phyloP scores from a whole-genome alignment of 768 basidiomycete genomes.

The Xerocomus potaroensis region DNA sequence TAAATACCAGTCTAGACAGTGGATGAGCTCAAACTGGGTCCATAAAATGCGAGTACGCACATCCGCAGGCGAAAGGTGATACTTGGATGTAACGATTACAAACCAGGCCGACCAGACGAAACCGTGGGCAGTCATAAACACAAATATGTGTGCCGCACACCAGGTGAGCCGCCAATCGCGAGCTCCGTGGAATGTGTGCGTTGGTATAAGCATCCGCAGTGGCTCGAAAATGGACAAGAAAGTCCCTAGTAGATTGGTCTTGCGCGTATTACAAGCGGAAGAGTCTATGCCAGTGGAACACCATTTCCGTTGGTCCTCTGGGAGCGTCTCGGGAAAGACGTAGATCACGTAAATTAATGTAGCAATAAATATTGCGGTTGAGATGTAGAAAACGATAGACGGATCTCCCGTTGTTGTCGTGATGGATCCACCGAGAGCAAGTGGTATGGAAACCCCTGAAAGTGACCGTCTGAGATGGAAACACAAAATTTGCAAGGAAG shows the following conservation, averaged over 20 bases:
- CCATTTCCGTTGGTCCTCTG: too few species aligned
- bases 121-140: constrained; percentile 13
- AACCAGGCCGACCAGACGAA: constrained; percentile 18
- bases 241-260: neutral
- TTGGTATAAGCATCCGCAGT: constrained; percentile 21
- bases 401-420: constrained; percentile 24
- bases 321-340: constrained; percentile 24
- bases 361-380: constrained; percentile 9
- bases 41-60: constrained; percentile 7
- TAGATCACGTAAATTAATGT: constrained; percentile 20
- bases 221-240: constrained; percentile 21
- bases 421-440: constrained; percentile 26
- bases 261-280: neutral
- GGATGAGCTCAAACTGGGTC: neutral
- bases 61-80: constrained; percentile 25
- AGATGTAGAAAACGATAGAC: constrained; percentile 20
- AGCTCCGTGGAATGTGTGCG: constrained; percentile 10
- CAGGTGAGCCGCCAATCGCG: constrained; percentile 28
- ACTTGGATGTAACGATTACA: constrained; percentile 23
- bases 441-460: constrained; percentile 26
- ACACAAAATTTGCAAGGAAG: neutral
- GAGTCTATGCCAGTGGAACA: too few species aligned
- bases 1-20: constrained; percentile 26
- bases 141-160: constrained; percentile 26
- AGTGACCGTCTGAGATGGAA: neutral